phyloP scores from a whole-genome alignment of 176 grass and related monocot species.

The Juncus effusus region DNA sequence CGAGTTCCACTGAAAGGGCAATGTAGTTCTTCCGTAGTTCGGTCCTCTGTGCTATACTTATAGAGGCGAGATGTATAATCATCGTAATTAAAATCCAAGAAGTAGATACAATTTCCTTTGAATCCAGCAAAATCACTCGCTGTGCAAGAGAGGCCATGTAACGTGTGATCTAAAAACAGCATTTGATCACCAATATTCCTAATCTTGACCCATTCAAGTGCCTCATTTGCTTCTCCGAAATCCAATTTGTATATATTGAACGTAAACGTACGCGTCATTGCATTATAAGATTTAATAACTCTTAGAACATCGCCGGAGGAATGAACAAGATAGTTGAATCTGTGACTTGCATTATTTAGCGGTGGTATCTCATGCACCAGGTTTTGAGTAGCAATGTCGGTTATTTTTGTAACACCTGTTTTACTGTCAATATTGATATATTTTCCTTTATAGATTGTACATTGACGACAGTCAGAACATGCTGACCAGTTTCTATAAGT shows the following conservation, averaged over 20 bases:
- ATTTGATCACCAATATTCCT: constrained; percentile 4
- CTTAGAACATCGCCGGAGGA: no score
- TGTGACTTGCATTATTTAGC: neutral
- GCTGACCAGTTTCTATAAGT: no score
- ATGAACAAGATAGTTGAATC: no score
- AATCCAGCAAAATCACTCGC: neutral
- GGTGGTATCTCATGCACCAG: neutral
- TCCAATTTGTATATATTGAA: neutral
- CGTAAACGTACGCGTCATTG: no score
- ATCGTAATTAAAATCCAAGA: neutral
- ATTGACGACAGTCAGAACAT: neutral
- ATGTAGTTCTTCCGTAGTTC: neutral
- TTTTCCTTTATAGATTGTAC: constrained; percentile 7
- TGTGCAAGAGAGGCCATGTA: neutral
- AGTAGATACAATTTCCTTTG: constrained; percentile 11
- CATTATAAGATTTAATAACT: no score
- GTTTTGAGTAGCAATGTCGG: neutral
- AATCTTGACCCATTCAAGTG: constrained; percentile 1
- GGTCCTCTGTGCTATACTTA: neutral
- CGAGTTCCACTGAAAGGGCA: neutral
- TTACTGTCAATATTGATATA: constrained; percentile 8
- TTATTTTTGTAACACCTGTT: constrained; percentile 12
- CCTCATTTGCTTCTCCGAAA: neutral
- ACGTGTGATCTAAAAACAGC: neutral
- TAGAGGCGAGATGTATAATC: neutral